These are phyloP conservation scores for Phytophthora kernoviae DNA, from an alignment of 352 stramenopile species.

Conservation along the genomic window DNA sequence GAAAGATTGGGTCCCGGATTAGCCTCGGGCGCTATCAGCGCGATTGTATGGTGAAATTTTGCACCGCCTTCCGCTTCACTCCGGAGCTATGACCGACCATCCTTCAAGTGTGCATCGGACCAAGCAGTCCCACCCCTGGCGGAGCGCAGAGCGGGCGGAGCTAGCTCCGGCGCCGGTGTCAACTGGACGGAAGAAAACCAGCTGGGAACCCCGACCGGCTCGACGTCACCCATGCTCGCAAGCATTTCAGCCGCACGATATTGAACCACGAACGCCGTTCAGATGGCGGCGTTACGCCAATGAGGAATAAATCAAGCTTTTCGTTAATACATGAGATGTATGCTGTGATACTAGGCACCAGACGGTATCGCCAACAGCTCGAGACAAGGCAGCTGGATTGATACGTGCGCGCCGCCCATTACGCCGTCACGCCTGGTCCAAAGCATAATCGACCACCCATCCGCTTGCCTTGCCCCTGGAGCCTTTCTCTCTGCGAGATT, in stretches of 20 bases:
- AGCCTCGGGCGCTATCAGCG: not conserved
- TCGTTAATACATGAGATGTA: too few relatives aligned
- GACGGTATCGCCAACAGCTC: too few relatives aligned
- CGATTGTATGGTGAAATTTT: constrained; percentile 18
- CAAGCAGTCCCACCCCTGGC: constrained; percentile 15
- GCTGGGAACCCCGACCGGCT: constrained; percentile 16
- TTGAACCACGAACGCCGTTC: not conserved
- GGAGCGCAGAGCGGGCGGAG: constrained; percentile 6
- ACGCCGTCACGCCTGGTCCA: not conserved
- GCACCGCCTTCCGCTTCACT: constrained; percentile 3
- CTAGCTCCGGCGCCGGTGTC: constrained; percentile 17
- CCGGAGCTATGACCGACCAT: constrained; percentile 8
- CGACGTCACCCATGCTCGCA: constrained; percentile 3
- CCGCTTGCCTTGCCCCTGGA: too few relatives aligned
- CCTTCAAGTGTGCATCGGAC: constrained; percentile 21
- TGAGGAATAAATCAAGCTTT: constrained; percentile 2
- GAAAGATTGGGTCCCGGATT: not conserved
- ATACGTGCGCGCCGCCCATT: not conserved
- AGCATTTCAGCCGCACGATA: too few relatives aligned
- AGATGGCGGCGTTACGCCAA: constrained; percentile 1
- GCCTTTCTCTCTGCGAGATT: constrained; percentile 1
- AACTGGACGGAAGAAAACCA: constrained; percentile 15
- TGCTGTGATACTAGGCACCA: too few relatives aligned
- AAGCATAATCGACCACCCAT: not conserved
- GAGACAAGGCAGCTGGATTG: too few relatives aligned